A percentile compares a stretch with the other conserved stretches of the same genome.
Conservation (phyloP, 306 rosid species). For the Glycine latifolia region DNA sequence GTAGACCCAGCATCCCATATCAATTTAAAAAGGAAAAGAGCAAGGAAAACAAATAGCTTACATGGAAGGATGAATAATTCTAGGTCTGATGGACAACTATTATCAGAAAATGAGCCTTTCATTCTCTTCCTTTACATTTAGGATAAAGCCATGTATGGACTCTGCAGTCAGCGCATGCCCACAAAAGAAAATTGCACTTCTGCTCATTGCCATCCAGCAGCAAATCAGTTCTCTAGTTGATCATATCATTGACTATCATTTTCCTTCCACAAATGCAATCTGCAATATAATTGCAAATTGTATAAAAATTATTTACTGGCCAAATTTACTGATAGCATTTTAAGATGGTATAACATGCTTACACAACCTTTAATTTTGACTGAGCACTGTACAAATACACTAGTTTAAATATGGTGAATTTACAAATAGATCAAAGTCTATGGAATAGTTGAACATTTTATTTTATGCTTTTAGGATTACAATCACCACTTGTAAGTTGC, state of each 20-base stretch:
- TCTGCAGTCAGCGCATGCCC: not conserved
- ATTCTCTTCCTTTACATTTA: conserved; percentile 14
- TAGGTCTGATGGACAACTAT: not conserved
- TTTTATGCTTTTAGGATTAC: conserved; percentile 7
- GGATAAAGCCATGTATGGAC: not conserved
- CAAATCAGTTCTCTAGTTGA: not conserved
- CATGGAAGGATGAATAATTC: not conserved
- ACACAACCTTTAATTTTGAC: conserved; percentile 32
- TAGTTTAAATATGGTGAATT: conserved; percentile 5
- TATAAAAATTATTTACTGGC: conserved; percentile 5
- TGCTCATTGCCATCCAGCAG: not conserved
- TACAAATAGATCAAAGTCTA: conserved; percentile 34
- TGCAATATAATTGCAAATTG: conserved; percentile 8
- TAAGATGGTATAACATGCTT: not conserved
- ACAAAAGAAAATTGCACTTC: conserved; percentile 31
- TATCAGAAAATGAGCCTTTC: conserved; percentile 12
- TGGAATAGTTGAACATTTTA: not conserved
- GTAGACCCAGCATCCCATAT: not conserved
- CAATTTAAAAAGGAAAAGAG: not conserved
- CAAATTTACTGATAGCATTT: not conserved
- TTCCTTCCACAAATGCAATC: conserved; percentile 24
- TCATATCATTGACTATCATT: conserved; percentile 1
- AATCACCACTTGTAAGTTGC: conserved; percentile 34
- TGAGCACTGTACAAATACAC: conserved; percentile 17
- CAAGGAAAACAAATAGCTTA: conserved; percentile 13